These are phyloP conservation scores for Cyathus striatus DNA, from an alignment of 768 basidiomycete species.

Conservation along the genomic window DNA sequence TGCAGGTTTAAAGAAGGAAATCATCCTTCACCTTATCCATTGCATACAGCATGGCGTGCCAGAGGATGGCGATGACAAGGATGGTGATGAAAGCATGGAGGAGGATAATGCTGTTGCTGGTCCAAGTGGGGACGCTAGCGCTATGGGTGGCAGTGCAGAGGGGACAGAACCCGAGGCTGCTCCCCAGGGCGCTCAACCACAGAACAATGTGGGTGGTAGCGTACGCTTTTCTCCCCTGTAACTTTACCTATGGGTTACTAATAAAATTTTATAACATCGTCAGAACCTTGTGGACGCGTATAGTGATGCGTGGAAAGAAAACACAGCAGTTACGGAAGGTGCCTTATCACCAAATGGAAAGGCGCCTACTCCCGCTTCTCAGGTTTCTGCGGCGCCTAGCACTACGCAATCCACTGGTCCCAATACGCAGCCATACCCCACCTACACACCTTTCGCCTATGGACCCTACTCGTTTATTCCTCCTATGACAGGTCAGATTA, in stretches of 20 bases:
- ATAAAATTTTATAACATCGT: constrained; percentile 8
- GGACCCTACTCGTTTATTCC: background rate
- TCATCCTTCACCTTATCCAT: constrained; percentile 52
- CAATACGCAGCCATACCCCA: background rate
- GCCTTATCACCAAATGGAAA: constrained; percentile 2
- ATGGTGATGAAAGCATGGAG: constrained; percentile 13
- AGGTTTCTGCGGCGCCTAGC: constrained; percentile 6
- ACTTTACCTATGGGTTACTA: background rate
- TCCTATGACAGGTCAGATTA: background rate
- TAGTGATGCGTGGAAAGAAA: constrained; percentile 60
- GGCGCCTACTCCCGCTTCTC: constrained; percentile 2
- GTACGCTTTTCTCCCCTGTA: constrained; percentile 4
- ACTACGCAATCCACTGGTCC: background rate
- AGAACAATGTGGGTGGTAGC: background rate
- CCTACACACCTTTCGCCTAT: background rate
- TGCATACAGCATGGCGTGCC: constrained; percentile 53
- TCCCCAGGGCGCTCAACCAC: too few relatives aligned
- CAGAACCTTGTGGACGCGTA: constrained; percentile 49
- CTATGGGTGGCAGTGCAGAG: too few relatives aligned
- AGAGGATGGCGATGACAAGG: constrained; percentile 28
- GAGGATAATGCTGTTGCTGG: constrained; percentile 10
- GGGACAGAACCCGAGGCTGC: too few relatives aligned
- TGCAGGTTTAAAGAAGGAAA: constrained; percentile 56
- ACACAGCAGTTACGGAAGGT: constrained; percentile 34
- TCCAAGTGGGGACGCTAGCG: background rate